These are phyloP conservation scores for Jackrogersella multiformis DNA, from an alignment of 495 filamentous ascomycete species.

Conservation along the genomic window DNA sequence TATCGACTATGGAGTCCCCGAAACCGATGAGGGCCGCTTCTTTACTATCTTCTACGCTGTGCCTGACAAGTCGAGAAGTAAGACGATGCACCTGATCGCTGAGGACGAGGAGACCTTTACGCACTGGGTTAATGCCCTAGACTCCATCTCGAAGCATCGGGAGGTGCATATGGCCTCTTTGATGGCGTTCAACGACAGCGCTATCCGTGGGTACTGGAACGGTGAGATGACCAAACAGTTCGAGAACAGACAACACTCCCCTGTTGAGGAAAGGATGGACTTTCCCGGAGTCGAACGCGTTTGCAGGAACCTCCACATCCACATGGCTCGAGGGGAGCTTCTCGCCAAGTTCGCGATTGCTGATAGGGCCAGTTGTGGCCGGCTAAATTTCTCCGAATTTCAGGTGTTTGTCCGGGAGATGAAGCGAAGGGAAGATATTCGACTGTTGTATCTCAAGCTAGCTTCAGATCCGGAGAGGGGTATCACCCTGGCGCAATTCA, in stretches of 20 bases:
- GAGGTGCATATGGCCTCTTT: conserved; percentile 89
- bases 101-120: conserved; percentile 72
- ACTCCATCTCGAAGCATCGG: conserved; percentile 80
- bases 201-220: conserved; percentile 82
- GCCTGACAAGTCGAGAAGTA: conserved; percentile 75
- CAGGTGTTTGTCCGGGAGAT: conserved; percentile 80
- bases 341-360: conserved; percentile 78
- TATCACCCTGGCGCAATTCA: conserved; percentile 75
- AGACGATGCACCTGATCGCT: conserved; percentile 82
- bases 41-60: conserved; percentile 88
- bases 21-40: conserved; percentile 72
- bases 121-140: conserved; percentile 82
- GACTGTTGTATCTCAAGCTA: conserved; percentile 68
- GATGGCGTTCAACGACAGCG: conserved; percentile 80
- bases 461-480: conserved; percentile 64
- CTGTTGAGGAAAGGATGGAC: conserved; percentile 75
- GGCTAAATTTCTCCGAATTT: conserved; percentile 80
- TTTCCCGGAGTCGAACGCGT: conserved; percentile 79
- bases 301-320: conserved; percentile 88
- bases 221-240: conserved; percentile 81
- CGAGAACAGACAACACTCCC: conserved; percentile 59
- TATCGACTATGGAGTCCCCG: conserved; percentile 77
- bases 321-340: conserved; percentile 78
- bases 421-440: conserved; percentile 85
- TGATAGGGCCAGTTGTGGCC: conserved; percentile 68